Percentiles rank a stretch among this genome's conserved stretches.
Conservation (phyloP, 805 yeast species). For the Danielozyma ontarioensis region DNA sequence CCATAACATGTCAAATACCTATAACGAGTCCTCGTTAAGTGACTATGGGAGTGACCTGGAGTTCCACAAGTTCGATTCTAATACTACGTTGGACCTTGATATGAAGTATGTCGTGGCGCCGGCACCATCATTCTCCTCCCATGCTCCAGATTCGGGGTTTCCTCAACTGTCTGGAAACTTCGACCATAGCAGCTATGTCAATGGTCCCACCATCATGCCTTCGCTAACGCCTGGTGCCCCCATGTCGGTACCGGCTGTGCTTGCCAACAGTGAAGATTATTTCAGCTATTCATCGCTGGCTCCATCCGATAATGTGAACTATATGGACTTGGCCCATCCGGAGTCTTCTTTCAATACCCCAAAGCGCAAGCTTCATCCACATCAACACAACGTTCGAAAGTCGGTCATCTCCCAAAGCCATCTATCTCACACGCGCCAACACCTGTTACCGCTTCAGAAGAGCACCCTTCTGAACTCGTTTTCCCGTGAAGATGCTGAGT, state of each 20-base stretch:
- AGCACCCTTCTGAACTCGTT: background rate
- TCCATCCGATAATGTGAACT: background rate
- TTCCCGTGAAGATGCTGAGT: too few species aligned
- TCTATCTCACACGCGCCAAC: too few species aligned
- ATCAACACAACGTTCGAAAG: background rate
- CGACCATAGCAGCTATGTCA: background rate
- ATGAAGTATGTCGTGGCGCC: too few species aligned
- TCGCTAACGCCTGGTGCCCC: background rate
- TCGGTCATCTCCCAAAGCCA: too few species aligned
- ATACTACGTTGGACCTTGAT: too few species aligned
- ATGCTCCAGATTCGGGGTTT: too few species aligned
- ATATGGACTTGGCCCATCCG: background rate
- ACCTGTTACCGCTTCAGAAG: background rate
- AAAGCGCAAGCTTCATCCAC: background rate
- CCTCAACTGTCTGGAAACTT: too few species aligned
- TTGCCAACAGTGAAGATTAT: slow-evolving; percentile 1
- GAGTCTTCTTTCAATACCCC: background rate
- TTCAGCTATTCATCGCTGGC: slow-evolving; percentile 1
- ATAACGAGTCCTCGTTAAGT: too few species aligned
- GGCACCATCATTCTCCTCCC: too few species aligned
- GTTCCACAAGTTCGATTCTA: too few species aligned
- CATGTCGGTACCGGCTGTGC: slow-evolving; percentile 2
- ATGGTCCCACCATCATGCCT: background rate
- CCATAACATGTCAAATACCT: too few species aligned
- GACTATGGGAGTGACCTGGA: too few species aligned